phyloP scores from a whole-genome alignment of 306 rosid genomes.

The Abrus precatorius region DNA sequence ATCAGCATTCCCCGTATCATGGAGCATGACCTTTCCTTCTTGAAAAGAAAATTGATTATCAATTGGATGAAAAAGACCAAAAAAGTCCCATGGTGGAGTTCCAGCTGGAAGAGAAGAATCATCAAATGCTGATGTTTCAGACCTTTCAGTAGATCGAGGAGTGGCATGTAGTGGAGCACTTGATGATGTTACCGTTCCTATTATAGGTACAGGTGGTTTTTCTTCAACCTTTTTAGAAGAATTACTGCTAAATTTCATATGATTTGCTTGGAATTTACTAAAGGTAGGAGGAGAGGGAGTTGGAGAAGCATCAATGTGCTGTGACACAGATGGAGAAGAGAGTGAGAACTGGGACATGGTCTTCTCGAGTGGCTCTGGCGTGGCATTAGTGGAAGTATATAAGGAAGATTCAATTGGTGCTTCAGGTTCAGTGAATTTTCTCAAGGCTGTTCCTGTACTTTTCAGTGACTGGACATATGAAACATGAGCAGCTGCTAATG shows the following conservation, averaged over 20 bases:
- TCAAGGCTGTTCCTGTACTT: conserved; percentile 74
- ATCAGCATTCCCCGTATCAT: conserved; percentile 59
- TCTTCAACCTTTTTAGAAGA: conserved; percentile 71
- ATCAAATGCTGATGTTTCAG: conserved; percentile 61
- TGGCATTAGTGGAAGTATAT: conserved; percentile 76
- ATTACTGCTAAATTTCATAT: conserved; percentile 73
- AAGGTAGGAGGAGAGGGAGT: conserved; percentile 79
- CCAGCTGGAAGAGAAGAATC: conserved; percentile 66
- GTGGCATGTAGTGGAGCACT: conserved; percentile 57
- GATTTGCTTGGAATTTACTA: conserved; percentile 65
- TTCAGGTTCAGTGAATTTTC: conserved; percentile 77
- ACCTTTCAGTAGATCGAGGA: conserved; percentile 56
- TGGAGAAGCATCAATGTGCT: conserved; percentile 64
- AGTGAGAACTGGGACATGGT: conserved; percentile 76
- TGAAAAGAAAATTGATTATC: conserved; percentile 82
- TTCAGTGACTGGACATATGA: conserved; percentile 76
- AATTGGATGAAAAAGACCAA: conserved; percentile 79
- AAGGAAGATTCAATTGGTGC: conserved; percentile 75
- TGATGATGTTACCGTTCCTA: conserved; percentile 73
- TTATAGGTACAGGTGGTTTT: conserved; percentile 63
- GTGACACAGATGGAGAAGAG: conserved; percentile 76
- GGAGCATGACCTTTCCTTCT: conserved; percentile 63
- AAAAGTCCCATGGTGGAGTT: conserved; percentile 84
- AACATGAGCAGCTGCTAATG: conserved; percentile 82
- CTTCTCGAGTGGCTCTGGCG: conserved; percentile 83